Evolutionary conservation across 2,329 filamentous ascomycete species (phyloP).

Genomic region (Fusarium pseudonygamai): DNA sequence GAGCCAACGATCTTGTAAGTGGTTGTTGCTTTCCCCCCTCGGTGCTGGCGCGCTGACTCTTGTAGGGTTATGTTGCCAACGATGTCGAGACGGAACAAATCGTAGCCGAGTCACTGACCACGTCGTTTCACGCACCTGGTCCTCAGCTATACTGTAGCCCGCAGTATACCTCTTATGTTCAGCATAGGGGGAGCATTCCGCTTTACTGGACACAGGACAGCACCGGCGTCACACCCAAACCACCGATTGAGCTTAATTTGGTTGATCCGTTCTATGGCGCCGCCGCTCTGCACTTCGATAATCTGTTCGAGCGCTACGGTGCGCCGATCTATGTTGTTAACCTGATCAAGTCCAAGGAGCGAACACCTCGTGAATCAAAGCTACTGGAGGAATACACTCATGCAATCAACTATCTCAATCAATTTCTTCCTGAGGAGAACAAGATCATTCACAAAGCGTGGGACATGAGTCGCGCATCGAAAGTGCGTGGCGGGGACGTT

Average conservation of each 20-base stretch:
- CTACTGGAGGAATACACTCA: constrained; percentile 86
- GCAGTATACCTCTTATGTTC: constrained; percentile 94
- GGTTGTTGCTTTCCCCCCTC: neutral
- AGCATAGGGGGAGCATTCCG: constrained; percentile 96
- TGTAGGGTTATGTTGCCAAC: constrained; percentile 90
- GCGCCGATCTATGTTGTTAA: constrained; percentile 92
- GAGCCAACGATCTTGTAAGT: constrained; percentile 81
- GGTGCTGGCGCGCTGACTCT: constrained; percentile 3
- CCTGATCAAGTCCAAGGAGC: constrained; percentile 87
- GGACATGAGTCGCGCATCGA: constrained; percentile 97
- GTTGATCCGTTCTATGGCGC: constrained; percentile 95
- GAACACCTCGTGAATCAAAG: constrained; percentile 91
- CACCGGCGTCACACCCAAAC: constrained; percentile 93
- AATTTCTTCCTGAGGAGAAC: constrained; percentile 84
- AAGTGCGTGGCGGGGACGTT: constrained; percentile 90
- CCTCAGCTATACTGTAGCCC: constrained; percentile 87
- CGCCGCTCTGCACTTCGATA: constrained; percentile 93
- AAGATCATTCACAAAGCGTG: constrained; percentile 95
- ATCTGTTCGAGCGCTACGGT: constrained; percentile 92
- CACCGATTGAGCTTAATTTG: constrained; percentile 94
- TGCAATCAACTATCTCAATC: constrained; percentile 91
- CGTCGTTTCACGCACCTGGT: constrained; percentile 93
- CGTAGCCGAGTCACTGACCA: constrained; percentile 92
- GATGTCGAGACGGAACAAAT: constrained; percentile 99
- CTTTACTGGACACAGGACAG: constrained; percentile 98